Evolutionary conservation across 2,329 filamentous ascomycete genomes (phyloP).

Genomic region (Talaromyces sp.): DNA sequence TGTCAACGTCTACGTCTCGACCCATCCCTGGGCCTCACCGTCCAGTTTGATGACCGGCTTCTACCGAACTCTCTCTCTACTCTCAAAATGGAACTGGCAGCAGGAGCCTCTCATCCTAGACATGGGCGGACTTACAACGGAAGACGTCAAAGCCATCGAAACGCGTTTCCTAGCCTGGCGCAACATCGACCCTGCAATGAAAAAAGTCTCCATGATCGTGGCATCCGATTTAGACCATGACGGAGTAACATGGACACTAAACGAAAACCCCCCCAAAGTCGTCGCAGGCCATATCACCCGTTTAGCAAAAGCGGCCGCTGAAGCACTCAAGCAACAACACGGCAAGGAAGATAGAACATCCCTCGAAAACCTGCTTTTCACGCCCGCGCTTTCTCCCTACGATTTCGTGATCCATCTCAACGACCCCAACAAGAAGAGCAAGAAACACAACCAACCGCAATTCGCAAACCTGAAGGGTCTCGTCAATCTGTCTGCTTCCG

Average conservation of each 20-base stretch:
- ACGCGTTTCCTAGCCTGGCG: conserved; percentile 81
- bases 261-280: conserved; percentile 69
- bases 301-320: conserved; percentile 73
- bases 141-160: conserved; percentile 62
- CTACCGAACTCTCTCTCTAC: conserved; percentile 72
- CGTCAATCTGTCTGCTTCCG: background rate
- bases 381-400: conserved; percentile 71
- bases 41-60: conserved; percentile 78
- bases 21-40: conserved; percentile 76
- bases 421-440: conserved; percentile 48
- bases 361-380: conserved; percentile 66
- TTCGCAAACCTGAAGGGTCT: conserved; percentile 69
- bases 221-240: conserved; percentile 75
- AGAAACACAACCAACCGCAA: conserved; percentile 36
- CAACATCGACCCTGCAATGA: conserved; percentile 84
- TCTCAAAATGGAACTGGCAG: conserved; percentile 91
- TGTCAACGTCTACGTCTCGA: conserved; percentile 73
- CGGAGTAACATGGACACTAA: conserved; percentile 77
- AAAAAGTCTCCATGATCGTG: conserved; percentile 75
- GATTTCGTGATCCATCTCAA: conserved; percentile 79
- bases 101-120: conserved; percentile 79
- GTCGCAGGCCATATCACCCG: conserved; percentile 79
- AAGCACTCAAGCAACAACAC: conserved; percentile 54
- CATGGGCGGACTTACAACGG: conserved; percentile 60
- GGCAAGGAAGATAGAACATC: conserved; percentile 39